Percentiles rank a stretch among this genome's conserved stretches.
Conservation (phyloP, 2,329 filamentous ascomycete genomes). For the Furcasterigmium furcatum region DNA sequence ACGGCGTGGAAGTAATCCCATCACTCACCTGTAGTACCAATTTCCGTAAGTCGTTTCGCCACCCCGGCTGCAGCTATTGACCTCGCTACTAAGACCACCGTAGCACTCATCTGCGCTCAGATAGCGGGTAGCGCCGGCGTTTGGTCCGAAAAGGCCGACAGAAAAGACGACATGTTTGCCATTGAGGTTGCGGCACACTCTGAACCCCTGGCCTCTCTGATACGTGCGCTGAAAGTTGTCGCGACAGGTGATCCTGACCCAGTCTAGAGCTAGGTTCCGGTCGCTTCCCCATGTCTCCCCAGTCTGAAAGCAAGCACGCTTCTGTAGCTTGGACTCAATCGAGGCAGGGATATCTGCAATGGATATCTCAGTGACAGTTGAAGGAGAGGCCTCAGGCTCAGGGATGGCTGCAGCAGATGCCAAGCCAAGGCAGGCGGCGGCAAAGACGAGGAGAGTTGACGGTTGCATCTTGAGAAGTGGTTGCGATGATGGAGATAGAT, state of each 20-base stretch:
- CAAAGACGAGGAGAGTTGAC: neutral
- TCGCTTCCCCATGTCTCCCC: neutral
- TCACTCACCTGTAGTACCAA: constrained; percentile 5
- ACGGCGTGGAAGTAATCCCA: neutral
- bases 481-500: too few species aligned
- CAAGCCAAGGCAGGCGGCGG: neutral
- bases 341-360: too few species aligned
- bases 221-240: neutral
- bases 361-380: too few species aligned
- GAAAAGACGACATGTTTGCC: neutral
- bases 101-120: constrained; percentile 2
- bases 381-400: neutral
- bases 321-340: neutral
- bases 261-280: neutral
- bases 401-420: neutral
- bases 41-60: constrained; percentile 5
- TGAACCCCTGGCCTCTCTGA: neutral
- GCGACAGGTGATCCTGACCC: neutral
- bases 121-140: neutral
- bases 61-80: constrained; percentile 1
- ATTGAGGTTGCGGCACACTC: neutral
- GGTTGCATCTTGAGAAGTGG: neutral
- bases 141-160: neutral
- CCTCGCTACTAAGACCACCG: constrained; percentile 1
- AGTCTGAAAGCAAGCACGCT: neutral